phyloP scores from a whole-genome alignment of 2,329 filamentous ascomycete genomes.

The Colletotrichum chrysophilum region DNA sequence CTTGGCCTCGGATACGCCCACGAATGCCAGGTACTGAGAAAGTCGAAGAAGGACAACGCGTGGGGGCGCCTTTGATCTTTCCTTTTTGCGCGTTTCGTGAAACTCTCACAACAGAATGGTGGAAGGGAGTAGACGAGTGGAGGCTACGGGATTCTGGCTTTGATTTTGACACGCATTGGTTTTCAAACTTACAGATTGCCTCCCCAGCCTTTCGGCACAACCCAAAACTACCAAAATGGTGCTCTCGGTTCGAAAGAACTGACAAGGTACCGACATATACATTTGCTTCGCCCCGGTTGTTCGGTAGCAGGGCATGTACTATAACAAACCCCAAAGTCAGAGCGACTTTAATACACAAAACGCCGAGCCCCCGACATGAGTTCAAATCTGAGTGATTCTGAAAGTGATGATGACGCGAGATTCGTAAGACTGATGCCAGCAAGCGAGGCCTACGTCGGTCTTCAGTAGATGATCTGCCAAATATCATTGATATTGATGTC shows the following conservation, averaged over 20 bases:
- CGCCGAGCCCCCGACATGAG: constrained; percentile 10
- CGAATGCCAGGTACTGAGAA: neutral
- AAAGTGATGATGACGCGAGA: neutral
- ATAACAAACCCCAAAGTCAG: constrained; percentile 9
- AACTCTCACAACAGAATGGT: constrained; percentile 11
- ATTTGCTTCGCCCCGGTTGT: constrained; percentile 4
- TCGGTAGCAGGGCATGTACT: constrained; percentile 11
- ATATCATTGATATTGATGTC: neutral
- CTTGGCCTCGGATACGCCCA: neutral
- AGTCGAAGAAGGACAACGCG: neutral
- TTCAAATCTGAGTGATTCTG: neutral
- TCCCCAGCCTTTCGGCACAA: constrained; percentile 2
- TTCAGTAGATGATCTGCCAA: neutral
- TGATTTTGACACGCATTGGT: constrained; percentile 13
- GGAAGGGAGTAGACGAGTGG: neutral
- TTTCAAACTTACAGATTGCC: constrained; percentile 17
- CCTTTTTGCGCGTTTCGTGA: constrained; percentile 7
- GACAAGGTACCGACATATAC: neutral
- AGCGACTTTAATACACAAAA: constrained; percentile 13
- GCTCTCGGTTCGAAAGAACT: neutral
- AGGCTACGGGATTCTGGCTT: constrained; percentile 15
- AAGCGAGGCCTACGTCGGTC: neutral
- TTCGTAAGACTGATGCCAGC: neutral
- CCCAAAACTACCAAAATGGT: constrained; percentile 5
- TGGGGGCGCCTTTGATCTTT: constrained; percentile 1